Evolutionary conservation across 495 filamentous ascomycete genomes (phyloP).

Genomic region (Emericellopsis terricola): DNA sequence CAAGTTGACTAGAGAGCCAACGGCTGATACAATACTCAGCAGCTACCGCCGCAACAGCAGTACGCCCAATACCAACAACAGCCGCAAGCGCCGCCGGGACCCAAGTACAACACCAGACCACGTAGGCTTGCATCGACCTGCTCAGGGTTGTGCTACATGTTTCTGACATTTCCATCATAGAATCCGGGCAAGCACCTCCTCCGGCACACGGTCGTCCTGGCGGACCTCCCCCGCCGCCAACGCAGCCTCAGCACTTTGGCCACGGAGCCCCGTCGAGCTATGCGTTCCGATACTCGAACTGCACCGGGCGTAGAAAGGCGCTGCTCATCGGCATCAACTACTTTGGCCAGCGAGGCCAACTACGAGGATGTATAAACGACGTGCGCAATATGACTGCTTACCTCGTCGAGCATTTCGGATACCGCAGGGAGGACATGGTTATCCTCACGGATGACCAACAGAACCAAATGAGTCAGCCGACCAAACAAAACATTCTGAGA

Average conservation of each 20-base stretch:
- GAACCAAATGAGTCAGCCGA: constrained; percentile 92
- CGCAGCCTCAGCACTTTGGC: constrained; percentile 48
- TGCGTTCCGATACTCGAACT: constrained; percentile 80
- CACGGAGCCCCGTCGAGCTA: constrained; percentile 62
- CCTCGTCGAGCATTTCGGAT: constrained; percentile 78
- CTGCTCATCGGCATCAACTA: constrained; percentile 97
- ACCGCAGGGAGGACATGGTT: constrained; percentile 95
- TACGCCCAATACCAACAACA: constrained; percentile 14
- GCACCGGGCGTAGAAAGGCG: constrained; percentile 80
- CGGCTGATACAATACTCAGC: neutral
- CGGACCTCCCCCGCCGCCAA: constrained; percentile 41
- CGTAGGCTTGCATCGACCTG: too few species aligned
- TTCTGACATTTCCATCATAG: too few species aligned
- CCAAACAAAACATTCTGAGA: constrained; percentile 85
- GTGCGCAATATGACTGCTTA: constrained; percentile 95
- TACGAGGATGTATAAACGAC: constrained; percentile 94
- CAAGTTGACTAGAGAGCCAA: too few species aligned
- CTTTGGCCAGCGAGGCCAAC: constrained; percentile 79
- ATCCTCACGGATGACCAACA: constrained; percentile 94
- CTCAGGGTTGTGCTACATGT: too few species aligned
- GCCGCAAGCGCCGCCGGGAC: constrained; percentile 23
- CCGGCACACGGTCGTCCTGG: constrained; percentile 18
- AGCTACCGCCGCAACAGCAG: constrained; percentile 9
- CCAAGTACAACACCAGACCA: constrained; percentile 20
- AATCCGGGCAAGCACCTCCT: neutral